Conservation (phyloP, 1,139 yeast species). For the Hanseniaspora sp. region DNA sequence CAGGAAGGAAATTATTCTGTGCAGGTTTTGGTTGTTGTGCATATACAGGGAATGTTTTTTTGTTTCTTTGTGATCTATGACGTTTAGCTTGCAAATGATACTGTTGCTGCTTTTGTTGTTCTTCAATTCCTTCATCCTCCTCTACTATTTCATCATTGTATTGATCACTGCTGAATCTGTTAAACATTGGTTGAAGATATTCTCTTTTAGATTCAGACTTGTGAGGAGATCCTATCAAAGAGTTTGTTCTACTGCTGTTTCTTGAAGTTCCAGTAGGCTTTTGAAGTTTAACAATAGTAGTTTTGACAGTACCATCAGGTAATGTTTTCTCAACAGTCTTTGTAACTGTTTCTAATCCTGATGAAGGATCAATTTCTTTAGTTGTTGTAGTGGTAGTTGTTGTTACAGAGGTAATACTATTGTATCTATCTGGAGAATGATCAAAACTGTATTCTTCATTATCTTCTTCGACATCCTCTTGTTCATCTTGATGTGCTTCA, state of each 20-base stretch:
- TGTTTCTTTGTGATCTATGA: not conserved
- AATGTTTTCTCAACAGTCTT: conserved; percentile 8
- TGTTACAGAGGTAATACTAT: conserved; percentile 9
- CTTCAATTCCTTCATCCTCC: not conserved
- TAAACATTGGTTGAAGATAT: not conserved
- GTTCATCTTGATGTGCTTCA: not conserved
- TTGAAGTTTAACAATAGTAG: not conserved
- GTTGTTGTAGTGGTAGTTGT: conserved; percentile 11
- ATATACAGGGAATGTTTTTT: not conserved
- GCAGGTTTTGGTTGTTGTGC: not conserved
- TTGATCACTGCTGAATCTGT: conserved; percentile 9
- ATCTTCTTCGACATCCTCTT: no score
- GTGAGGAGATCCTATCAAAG: conserved; percentile 1
- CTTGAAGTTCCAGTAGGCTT: not conserved
- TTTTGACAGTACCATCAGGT: conserved; percentile 5
- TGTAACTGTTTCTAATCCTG: conserved; percentile 5
- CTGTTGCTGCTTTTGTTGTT: not conserved
- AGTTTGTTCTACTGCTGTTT: conserved; percentile 5
- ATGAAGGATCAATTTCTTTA: not conserved
- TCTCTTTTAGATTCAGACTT: not conserved
- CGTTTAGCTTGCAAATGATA: not conserved
- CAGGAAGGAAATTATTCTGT: not conserved
- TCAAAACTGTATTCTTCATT: not conserved
- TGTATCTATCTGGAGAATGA: not conserved
- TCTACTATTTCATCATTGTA: conserved; percentile 1